Conservation (phyloP, 108 stramenopile species). For the Poteriospumella lacustris region DNA sequence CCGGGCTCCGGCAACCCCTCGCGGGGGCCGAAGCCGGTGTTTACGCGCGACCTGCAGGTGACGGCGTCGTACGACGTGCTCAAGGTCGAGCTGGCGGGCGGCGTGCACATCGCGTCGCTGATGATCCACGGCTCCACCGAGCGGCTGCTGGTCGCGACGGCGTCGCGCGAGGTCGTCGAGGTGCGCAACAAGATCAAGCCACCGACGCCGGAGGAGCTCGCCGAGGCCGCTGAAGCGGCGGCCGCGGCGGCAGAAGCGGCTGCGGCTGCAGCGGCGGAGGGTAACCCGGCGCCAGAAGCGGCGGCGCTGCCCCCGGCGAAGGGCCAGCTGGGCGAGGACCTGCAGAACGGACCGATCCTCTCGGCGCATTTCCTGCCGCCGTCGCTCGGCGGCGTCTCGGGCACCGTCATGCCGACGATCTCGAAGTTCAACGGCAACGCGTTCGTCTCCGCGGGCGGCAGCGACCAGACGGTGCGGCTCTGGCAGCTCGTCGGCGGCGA, state of each 20-base stretch:
- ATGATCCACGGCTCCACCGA: background rate
- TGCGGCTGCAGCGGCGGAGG: background rate
- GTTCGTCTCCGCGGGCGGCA: background rate
- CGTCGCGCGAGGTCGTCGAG: background rate
- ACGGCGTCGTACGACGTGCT: background rate
- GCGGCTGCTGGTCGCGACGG: background rate
- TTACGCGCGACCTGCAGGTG: background rate
- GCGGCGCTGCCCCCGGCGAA: background rate
- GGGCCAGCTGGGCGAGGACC: background rate
- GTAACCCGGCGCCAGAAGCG: too few species aligned
- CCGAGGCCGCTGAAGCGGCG: background rate
- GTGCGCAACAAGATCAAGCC: background rate
- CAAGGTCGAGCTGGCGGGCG: background rate
- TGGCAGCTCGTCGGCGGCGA: conserved; percentile 14
- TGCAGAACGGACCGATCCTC: background rate
- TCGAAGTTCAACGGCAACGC: background rate
- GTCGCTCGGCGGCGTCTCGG: background rate
- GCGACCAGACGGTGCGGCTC: background rate
- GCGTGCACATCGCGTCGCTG: background rate
- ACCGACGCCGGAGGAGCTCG: background rate
- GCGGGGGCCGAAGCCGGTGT: background rate
- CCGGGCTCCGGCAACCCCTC: background rate
- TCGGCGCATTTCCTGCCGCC: background rate
- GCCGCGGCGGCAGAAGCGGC: background rate
- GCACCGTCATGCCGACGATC: background rate